Percentiles rank a stretch among this genome's conserved stretches.
Evolutionary conservation across 1,284 basidiomycete species (phyloP).

Genomic region (Irpex lacteus): DNA sequence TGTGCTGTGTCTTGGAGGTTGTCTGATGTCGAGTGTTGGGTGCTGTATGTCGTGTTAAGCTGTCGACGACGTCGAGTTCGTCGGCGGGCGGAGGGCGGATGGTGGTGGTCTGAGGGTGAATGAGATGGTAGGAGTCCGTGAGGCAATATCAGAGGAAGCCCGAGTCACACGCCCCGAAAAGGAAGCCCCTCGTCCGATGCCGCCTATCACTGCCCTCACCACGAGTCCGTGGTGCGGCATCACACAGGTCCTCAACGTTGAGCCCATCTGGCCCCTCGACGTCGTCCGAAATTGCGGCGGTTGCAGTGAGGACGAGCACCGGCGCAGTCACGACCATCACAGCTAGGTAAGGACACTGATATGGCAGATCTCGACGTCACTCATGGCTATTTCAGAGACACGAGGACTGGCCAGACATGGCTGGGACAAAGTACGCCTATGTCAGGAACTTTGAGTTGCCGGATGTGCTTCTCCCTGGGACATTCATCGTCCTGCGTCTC

Average conservation of each 20-base stretch:
- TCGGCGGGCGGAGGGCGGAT: slow-evolving; percentile 13
- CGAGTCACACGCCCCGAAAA: slow-evolving; percentile 23
- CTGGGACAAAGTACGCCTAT: slow-evolving; percentile 89
- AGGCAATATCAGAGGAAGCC: slow-evolving; percentile 14
- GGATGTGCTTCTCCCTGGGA: slow-evolving; percentile 82
- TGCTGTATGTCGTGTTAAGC: not conserved
- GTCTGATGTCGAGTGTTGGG: not conserved
- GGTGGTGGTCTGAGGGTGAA: slow-evolving; percentile 24
- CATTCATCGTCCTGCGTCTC: slow-evolving; percentile 84
- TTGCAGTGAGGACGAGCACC: not conserved
- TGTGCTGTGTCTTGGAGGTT: slow-evolving; percentile 12
- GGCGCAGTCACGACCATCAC: not conserved
- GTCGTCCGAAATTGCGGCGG: not conserved
- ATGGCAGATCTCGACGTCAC: not conserved
- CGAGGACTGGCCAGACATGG: slow-evolving; percentile 58
- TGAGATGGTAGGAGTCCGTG: slow-evolving; percentile 12
- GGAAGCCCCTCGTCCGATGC: slow-evolving; percentile 15
- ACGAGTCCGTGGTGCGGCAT: slow-evolving; percentile 5
- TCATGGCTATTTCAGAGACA: not conserved
- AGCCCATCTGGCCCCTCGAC: not conserved
- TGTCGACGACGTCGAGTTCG: not conserved
- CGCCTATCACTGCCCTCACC: slow-evolving; percentile 6
- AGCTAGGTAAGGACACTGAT: not conserved
- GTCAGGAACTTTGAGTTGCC: slow-evolving; percentile 89
- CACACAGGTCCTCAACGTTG: not conserved